Conservation (phyloP, 371 early-diverging fungal species). For the Rhizopus arrhizus region DNA sequence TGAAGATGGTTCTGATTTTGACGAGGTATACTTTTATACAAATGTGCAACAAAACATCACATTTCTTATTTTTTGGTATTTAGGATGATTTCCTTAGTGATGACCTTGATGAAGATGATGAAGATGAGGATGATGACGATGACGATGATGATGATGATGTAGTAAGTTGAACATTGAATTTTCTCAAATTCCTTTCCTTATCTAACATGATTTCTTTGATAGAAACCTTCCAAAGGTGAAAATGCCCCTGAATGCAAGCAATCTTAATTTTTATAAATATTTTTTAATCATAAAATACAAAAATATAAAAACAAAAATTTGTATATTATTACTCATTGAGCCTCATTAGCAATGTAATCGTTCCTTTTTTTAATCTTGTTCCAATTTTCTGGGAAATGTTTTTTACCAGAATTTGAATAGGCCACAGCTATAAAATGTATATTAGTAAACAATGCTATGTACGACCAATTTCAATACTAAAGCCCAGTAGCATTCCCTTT, state of each 20-base stretch:
- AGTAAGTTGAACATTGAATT: slow-evolving; percentile 38
- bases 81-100: slow-evolving; percentile 72
- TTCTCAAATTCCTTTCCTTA: no score
- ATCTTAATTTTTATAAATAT: slow-evolving; percentile 37
- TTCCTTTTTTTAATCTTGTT: no score
- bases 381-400: no score
- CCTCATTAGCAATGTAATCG: no score
- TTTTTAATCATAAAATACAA: no score
- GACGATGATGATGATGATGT: slow-evolving; percentile 53
- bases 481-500: no score
- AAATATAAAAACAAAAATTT: no score
- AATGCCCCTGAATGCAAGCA: slow-evolving; percentile 71
- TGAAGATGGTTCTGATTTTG: slow-evolving; percentile 70
- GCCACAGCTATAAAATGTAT: no score
- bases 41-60: neutral
- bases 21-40: slow-evolving; percentile 49
- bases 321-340: no score
- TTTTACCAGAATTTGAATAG: no score
- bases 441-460: no score
- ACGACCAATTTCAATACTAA: no score
- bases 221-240: slow-evolving; percentile 52
- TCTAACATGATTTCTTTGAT: neutral
- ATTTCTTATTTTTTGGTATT: neutral
- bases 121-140: slow-evolving; percentile 55
- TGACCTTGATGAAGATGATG: slow-evolving; percentile 58